phyloP scores from a whole-genome alignment of 202 grass and related monocot species.

The Setaria italica region DNA sequence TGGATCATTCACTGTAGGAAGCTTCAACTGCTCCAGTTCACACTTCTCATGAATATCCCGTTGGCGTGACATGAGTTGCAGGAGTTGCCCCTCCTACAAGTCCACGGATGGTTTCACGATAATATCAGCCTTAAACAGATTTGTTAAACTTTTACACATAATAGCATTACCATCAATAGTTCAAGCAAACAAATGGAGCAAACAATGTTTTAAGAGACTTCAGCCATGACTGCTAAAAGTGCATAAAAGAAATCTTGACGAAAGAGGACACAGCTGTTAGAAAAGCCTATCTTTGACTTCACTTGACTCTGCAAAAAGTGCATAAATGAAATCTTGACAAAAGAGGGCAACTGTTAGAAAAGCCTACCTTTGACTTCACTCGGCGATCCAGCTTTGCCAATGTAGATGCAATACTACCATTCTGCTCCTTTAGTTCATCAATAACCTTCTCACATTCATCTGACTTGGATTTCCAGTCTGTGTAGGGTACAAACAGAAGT shows the following conservation, averaged over 20 bases:
- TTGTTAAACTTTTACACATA: neutral
- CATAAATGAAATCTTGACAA: slow-evolving; percentile 17
- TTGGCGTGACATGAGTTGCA: slow-evolving; percentile 63
- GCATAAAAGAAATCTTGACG: slow-evolving; percentile 16
- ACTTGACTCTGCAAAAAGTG: neutral
- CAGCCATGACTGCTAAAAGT: slow-evolving; percentile 12
- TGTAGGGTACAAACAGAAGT: slow-evolving; percentile 19
- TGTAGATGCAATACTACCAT: slow-evolving; percentile 55
- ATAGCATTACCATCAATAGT: slow-evolving; percentile 16
- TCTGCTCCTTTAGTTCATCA: slow-evolving; percentile 79
- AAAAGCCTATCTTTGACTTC: slow-evolving; percentile 72
- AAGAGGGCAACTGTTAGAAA: neutral
- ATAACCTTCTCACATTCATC: slow-evolving; percentile 81
- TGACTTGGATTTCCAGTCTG: slow-evolving; percentile 90
- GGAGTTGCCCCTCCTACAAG: slow-evolving; percentile 69
- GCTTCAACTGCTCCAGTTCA: slow-evolving; percentile 86
- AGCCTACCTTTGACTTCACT: no score
- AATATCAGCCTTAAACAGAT: slow-evolving; percentile 24
- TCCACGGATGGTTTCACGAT: slow-evolving; percentile 38
- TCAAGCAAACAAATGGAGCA: slow-evolving; percentile 34
- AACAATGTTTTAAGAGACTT: slow-evolving; percentile 23
- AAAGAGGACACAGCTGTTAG: slow-evolving; percentile 25
- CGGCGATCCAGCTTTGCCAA: slow-evolving; percentile 74
- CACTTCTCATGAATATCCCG: slow-evolving; percentile 79
- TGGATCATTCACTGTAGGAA: slow-evolving; percentile 71